A percentile compares a stretch with the other conserved stretches of the same genome.
These are phyloP conservation scores for Collybia nuda DNA, from an alignment of 768 basidiomycete species.

Conservation along the genomic window DNA sequence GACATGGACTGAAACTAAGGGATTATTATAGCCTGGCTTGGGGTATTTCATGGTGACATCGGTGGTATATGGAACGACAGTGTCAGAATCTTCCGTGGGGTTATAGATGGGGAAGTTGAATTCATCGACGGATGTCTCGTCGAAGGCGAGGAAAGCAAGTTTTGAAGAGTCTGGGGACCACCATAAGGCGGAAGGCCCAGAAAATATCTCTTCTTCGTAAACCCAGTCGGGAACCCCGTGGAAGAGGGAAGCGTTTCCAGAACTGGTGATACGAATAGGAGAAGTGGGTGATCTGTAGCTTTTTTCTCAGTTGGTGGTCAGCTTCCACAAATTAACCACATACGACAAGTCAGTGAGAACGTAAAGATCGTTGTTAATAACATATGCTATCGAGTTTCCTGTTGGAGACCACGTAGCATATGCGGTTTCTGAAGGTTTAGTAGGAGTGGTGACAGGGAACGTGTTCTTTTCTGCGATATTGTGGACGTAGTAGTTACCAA, in stretches of 20 bases:
- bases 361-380: slow-evolving; percentile 87
- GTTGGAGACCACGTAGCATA: slow-evolving; percentile 90
- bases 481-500: slow-evolving; percentile 94
- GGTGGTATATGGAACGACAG: slow-evolving; percentile 77
- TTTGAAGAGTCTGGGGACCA: slow-evolving; percentile 81
- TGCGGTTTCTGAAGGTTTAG: slow-evolving; percentile 68
- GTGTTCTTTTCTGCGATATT: slow-evolving; percentile 68
- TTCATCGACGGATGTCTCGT: slow-evolving; percentile 86
- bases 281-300: slow-evolving; percentile 30
- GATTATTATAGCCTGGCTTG: slow-evolving; percentile 89
- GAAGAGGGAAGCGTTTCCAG: slow-evolving; percentile 84
- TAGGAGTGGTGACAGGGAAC: slow-evolving; percentile 66
- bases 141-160: slow-evolving; percentile 83
- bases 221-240: slow-evolving; percentile 98
- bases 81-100: slow-evolving; percentile 66
- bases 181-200: slow-evolving; percentile 76
- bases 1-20: slow-evolving; percentile 77
- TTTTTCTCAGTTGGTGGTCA: not conserved
- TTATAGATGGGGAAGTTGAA: slow-evolving; percentile 93
- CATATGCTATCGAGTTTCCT: slow-evolving; percentile 83
- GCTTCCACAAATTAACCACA: slow-evolving; percentile 17
- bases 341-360: slow-evolving; percentile 69
- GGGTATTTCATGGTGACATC: slow-evolving; percentile 79
- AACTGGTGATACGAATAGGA: slow-evolving; percentile 75
- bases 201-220: slow-evolving; percentile 91